Evolutionary conservation across 495 filamentous ascomycete species (phyloP), one percentile per base, ranked within the genome.

Genomic region (Rusavskia elegans): DNA sequence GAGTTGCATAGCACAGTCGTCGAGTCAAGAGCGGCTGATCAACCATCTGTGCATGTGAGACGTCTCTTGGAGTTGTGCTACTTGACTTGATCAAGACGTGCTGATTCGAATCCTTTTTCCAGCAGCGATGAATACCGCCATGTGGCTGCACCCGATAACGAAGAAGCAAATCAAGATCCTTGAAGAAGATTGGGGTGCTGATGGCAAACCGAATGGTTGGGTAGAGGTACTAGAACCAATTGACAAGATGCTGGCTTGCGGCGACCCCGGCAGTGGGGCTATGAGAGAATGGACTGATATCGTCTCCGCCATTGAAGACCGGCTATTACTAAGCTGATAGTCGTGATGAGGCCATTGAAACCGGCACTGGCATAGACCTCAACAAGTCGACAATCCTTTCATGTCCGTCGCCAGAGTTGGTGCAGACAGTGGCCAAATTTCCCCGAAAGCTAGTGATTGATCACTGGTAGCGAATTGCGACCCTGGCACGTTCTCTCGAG

Each of bases 91-190:
- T 35, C 32, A 35, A 35, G 32, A 5, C 13, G 2, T 10, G 32
- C 32, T 35, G 32, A 35, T 35, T 35, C 32, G 13, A 2, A 10
- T 11, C 7, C 1, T 10, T 35, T 1, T 11, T 35, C 13, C 32
- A 35, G 32, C 80, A 40, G 78, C 81, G 14, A 89, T 93, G 86
- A 90, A 93, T 68, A 86, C 81, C n/a, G 80, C 79, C 3, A 94
- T 94, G 90, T 95, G 83, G 83, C 69, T 70, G 49, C 85, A 95
- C 66, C 89, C 89, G 17, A 66, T 95, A 38, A 95, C 88, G 0
- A 68, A 61, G 45, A 76, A 78, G 55, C 84, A 93, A 50, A 62
- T 95, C 10, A 58, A 62, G n/a, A 65, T 83, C 0, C 66, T 95
- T 36, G 68, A 77, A 52, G 77, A 82, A n/a, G 83, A 88, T 49